phyloP scores from a whole-genome alignment of 306 rosid genomes.

The Cyclanthera cordifolia region DNA sequence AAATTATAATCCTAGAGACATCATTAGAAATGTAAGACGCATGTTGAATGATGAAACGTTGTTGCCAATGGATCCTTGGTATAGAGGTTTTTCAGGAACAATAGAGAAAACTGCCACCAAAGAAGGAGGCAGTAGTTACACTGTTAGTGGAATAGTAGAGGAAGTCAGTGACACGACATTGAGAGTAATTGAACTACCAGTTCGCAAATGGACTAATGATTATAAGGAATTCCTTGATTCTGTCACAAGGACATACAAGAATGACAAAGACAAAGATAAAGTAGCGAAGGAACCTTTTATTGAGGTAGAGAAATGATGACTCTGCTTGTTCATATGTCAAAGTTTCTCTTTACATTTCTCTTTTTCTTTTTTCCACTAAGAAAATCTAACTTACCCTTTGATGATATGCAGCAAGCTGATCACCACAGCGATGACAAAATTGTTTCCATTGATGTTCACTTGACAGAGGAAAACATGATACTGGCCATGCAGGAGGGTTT shows the following conservation, averaged over 20 bases:
- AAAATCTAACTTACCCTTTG: not conserved
- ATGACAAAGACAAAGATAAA: conserved; percentile 37
- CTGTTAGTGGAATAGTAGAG: conserved; percentile 44
- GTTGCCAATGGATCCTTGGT: conserved; percentile 94
- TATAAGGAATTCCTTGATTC: conserved; percentile 72
- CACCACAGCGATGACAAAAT: too few species aligned
- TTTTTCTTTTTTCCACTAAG: conserved; percentile 2
- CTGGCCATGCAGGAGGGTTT: conserved; percentile 63
- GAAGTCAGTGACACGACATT: conserved; percentile 49
- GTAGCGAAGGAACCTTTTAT: conserved; percentile 61
- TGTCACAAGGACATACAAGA: conserved; percentile 45
- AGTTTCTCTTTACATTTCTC: not conserved
- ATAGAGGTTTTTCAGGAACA: conserved; percentile 59
- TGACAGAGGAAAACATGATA: conserved; percentile 32
- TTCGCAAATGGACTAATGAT: conserved; percentile 86
- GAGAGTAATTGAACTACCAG: conserved; percentile 60
- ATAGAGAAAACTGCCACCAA: conserved; percentile 49
- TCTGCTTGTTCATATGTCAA: not conserved
- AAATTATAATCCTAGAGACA: conserved; percentile 78
- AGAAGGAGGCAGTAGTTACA: conserved; percentile 41
- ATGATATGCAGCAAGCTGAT: conserved; percentile 24
- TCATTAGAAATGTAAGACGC: conserved; percentile 55
- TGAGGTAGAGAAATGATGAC: conserved; percentile 32
- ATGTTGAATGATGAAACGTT: conserved; percentile 41
- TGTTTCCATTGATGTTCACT: too few species aligned